These are phyloP conservation scores for Aspergillus pseudotamarii DNA, from an alignment of 2,329 filamentous ascomycete species.

Conservation along the genomic window DNA sequence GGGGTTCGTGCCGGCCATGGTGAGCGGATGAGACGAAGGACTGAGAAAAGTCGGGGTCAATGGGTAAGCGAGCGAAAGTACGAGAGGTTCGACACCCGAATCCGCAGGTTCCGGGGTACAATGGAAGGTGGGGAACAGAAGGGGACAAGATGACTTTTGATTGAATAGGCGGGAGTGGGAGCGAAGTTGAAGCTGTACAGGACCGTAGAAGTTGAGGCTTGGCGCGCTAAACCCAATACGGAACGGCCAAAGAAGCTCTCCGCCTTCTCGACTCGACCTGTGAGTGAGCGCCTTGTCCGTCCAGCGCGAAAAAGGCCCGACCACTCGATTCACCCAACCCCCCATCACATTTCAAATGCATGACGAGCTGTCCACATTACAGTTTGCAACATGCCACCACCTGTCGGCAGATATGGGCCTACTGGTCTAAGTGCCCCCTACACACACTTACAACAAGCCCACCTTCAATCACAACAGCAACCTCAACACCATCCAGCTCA, in stretches of 20 bases:
- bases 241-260: constrained; percentile 13
- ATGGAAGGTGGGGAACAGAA: constrained; percentile 10
- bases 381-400: constrained; percentile 56
- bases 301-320: constrained; percentile 27
- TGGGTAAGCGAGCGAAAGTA: constrained; percentile 15
- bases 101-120: constrained; percentile 18
- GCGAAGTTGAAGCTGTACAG: constrained; percentile 27
- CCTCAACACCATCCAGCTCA: constrained; percentile 46
- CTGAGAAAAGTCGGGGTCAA: constrained; percentile 6
- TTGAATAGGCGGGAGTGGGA: constrained; percentile 8
- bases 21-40: constrained; percentile 28
- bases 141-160: constrained; percentile 2
- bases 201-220: constrained; percentile 24
- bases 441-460: constrained; percentile 56
- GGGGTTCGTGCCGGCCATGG: constrained; percentile 65
- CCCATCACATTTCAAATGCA: constrained; percentile 21
- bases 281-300: neutral
- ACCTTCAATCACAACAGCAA: constrained; percentile 47
- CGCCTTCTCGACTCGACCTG: constrained; percentile 26
- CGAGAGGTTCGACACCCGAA: constrained; percentile 6
- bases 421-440: constrained; percentile 63
- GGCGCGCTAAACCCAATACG: constrained; percentile 39
- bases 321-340: constrained; percentile 10
- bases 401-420: constrained; percentile 60
- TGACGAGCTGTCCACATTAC: constrained; percentile 18